Percentiles rank a stretch among this genome's conserved stretches.
phyloP scores from a whole-genome alignment of 108 stramenopile genomes.

The Skeletonema potamos region DNA sequence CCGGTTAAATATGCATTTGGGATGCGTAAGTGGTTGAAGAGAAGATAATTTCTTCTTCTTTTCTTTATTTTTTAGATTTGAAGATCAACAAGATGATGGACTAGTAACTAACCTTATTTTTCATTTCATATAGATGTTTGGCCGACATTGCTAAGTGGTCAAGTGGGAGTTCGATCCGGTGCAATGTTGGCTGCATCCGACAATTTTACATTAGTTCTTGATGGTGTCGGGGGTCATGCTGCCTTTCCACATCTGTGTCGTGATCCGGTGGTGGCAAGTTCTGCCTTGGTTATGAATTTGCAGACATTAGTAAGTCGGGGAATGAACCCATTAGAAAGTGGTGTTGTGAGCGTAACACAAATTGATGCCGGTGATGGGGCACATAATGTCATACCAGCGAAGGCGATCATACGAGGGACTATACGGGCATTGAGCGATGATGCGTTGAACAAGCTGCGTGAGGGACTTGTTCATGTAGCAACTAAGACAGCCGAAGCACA shows the following conservation, averaged over 20 bases:
- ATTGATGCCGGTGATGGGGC: conserved; percentile 72
- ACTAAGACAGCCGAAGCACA: conserved; percentile 61
- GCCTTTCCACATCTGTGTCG: conserved; percentile 86
- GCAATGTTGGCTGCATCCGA: conserved; percentile 84
- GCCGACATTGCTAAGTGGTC: conserved; percentile 61
- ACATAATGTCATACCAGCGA: conserved; percentile 80
- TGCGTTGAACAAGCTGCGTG: conserved; percentile 49
- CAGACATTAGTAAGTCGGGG: conserved; percentile 84
- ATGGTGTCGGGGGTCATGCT: conserved; percentile 92
- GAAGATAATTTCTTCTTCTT: conserved; percentile 20
- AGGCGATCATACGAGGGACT: conserved; percentile 74
- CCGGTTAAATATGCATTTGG: conserved; percentile 76
- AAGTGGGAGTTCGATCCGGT: conserved; percentile 77
- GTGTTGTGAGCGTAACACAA: conserved; percentile 70
- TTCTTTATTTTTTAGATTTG: no score
- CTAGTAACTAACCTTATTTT: neutral
- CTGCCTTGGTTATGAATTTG: conserved; percentile 79
- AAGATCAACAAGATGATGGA: no score
- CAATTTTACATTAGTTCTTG: conserved; percentile 74
- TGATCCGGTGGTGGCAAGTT: conserved; percentile 86
- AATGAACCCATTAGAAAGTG: conserved; percentile 73
- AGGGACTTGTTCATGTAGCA: conserved; percentile 64
- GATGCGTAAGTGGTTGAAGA: conserved; percentile 78
- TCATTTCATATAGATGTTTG: conserved; percentile 23
- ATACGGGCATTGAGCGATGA: conserved; percentile 84